These are phyloP conservation scores for Stephania japonica DNA, from an alignment of 164 flowering plant species.

Conservation along the genomic window DNA sequence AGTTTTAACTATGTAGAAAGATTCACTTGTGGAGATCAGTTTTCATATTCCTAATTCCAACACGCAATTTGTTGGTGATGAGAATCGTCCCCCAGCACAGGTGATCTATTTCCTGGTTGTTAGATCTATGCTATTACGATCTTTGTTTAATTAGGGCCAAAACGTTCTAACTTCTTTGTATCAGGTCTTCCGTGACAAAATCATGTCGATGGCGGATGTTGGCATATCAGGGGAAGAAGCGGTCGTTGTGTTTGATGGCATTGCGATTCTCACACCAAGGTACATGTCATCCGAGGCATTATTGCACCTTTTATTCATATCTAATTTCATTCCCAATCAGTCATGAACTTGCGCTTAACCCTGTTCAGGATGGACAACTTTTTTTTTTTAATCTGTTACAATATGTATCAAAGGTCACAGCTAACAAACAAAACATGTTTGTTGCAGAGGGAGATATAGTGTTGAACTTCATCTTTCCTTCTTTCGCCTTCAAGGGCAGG, in stretches of 20 bases:
- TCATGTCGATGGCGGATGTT: constrained; percentile 86
- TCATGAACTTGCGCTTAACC: not conserved
- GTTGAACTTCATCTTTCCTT: constrained; percentile 94
- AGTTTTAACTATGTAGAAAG: constrained; percentile 61
- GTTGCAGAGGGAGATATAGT: constrained; percentile 82
- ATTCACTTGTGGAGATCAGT: constrained; percentile 91
- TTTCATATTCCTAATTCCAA: constrained; percentile 89
- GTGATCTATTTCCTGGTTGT: constrained; percentile 26
- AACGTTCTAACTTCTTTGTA: not conserved
- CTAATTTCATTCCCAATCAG: not conserved
- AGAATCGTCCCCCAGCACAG: constrained; percentile 85
- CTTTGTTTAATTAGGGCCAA: not conserved
- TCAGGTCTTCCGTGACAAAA: constrained; percentile 86
- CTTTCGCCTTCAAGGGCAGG: constrained; percentile 88
- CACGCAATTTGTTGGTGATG: constrained; percentile 95
- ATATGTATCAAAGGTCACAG: not conserved
- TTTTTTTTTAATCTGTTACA: not conserved
- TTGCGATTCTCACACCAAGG: constrained; percentile 98
- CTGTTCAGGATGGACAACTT: not conserved
- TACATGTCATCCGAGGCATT: constrained; percentile 12
- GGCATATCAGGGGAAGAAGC: constrained; percentile 82
- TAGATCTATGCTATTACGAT: not conserved
- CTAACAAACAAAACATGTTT: constrained; percentile 9
- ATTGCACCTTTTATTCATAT: not conserved
- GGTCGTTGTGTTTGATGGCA: constrained; percentile 88